Base-by-base conservation (phyloP, 2,329 filamentous ascomycete species). In the Fusarium goolgardi region DNA sequence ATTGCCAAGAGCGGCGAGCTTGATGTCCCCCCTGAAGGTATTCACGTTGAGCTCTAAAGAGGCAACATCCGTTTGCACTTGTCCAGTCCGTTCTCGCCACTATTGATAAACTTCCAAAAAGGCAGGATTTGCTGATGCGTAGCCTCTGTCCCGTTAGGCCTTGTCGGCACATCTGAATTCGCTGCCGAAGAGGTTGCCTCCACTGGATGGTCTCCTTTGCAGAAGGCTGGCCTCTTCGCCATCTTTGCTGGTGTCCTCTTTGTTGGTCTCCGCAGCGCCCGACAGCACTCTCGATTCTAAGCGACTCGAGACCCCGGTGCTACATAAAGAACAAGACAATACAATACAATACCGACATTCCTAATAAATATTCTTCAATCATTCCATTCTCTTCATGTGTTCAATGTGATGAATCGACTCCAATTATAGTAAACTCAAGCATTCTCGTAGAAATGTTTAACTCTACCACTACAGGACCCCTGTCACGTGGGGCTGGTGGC, bases 21-120 rank as follows among this genome's bases (percentile, higher is more conserved):
- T 74, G 86, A 90, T 79, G 90, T 94, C 71, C 91, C 92, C 79
- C 84, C 88, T 85, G 93, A 96, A 96, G 93, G 93, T 96, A 95
- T 93, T 85, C 91, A 94, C 83, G 87, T 90, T 83, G 92, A 96
- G 83, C 91, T 96, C 81, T 96, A 91, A 84, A 84, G 82, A 68
- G 59, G 57, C 70, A 60, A 78, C 71, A 66, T 65, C 63, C 55
- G 45, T 59, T 41, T 69, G 65, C 74, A 66, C 63, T 59, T 69
- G 65, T 74, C 65, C 63, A 66, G 67, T 69, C 59, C 63, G 60
- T 67, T 71, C 63, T 71, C 67, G 59, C 69, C 41, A 47, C 54
- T 50, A 39, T 62, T 65, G 54, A 40, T 62, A 47, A 64, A 51
- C 47, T 51, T 41, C 49, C 31, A 41, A 35, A 57, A 64, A 64